Base-by-base conservation (phyloP, 1,284 basidiomycete genomes). In the Austroboletus sp. region DNA sequence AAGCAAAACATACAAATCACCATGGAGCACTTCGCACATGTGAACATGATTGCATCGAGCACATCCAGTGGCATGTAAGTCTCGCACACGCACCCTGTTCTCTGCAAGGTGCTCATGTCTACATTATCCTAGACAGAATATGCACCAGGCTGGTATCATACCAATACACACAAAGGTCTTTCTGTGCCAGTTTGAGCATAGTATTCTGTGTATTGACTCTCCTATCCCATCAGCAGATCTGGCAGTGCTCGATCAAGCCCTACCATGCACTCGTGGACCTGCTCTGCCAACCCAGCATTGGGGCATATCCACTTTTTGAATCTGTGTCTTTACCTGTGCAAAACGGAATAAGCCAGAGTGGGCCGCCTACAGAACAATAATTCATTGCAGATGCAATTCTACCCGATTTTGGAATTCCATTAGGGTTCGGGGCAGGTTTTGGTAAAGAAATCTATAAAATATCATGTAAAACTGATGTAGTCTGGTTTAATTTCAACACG, bases 1-100 rank as follows among this genome's bases (percentile, higher is more conserved):
- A 72, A 68, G 47, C 70, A 74, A 30, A 71, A 71, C 53, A 57
- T 73, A 17, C 66, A 71, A 37, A 44, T 71, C 23, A 67, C 65
- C 5, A 65, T 69, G 44, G 62, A 62, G 10, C 68, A 69, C 4
- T 58, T 73, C 13, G 54, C 54, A 11, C 60, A 70, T 15, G 63
- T 74, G 7, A 70, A 70, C 45, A 51, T 53, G 1, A 59, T 72
- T 12, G 69, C 71, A 0, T 58, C 66, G 26, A 69, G 53, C 36
- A 62, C 69, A 9, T 53, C 72, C 40, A 56, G 58, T 15, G 67
- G 66, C 44, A 68, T 75, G 75, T 76, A 55, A 51, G 70, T 60
- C 26, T 27, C 3, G 10, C 26, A 27, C 26, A 26, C 21, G 21
- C 4, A 16, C 11, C 21, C 9, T 16, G 8, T 11, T 9, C 4